phyloP scores from a whole-genome alignment of 495 filamentous ascomycete species.

The Aspergillus kassunensis region DNA sequence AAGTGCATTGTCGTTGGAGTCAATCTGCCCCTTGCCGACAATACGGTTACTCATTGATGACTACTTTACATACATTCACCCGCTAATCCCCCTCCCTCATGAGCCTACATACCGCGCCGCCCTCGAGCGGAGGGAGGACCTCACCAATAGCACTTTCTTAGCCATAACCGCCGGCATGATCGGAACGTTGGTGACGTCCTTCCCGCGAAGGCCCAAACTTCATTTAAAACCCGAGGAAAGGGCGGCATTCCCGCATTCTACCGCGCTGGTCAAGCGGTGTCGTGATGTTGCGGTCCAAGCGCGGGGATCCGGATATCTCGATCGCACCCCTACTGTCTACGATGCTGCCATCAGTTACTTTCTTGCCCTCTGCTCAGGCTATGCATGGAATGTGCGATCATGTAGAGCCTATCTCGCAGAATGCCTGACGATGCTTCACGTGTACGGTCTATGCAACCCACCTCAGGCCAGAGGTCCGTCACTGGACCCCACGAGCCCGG shows the following conservation, averaged over 20 bases:
- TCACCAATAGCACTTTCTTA: constrained; percentile 63
- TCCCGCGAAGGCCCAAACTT: constrained; percentile 69
- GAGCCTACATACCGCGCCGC: constrained; percentile 77
- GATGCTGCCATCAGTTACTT: constrained; percentile 87
- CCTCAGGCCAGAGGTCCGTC: constrained; percentile 25
- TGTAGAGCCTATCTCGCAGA: constrained; percentile 70
- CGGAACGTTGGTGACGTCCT: constrained; percentile 69
- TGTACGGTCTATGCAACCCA: constrained; percentile 57
- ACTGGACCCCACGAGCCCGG: constrained; percentile 22
- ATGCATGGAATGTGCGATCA: constrained; percentile 63
- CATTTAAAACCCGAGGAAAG: constrained; percentile 62
- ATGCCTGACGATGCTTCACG: constrained; percentile 65
- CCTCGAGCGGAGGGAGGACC: constrained; percentile 66
- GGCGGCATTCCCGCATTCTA: constrained; percentile 55
- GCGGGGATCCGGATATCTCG: constrained; percentile 63
- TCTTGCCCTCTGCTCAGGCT: constrained; percentile 63
- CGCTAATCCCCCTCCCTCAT: constrained; percentile 80
- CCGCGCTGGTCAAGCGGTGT: constrained; percentile 69
- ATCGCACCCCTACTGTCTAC: constrained; percentile 64
- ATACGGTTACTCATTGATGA: constrained; percentile 73
- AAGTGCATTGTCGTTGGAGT: constrained; percentile 54
- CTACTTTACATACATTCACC: constrained; percentile 88
- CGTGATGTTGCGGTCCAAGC: constrained; percentile 68
- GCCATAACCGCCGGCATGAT: constrained; percentile 81
- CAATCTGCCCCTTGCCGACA: constrained; percentile 66